These are phyloP conservation scores for Proliferodiscus dingleyae DNA, from an alignment of 2,329 filamentous ascomycete species.

Conservation along the genomic window DNA sequence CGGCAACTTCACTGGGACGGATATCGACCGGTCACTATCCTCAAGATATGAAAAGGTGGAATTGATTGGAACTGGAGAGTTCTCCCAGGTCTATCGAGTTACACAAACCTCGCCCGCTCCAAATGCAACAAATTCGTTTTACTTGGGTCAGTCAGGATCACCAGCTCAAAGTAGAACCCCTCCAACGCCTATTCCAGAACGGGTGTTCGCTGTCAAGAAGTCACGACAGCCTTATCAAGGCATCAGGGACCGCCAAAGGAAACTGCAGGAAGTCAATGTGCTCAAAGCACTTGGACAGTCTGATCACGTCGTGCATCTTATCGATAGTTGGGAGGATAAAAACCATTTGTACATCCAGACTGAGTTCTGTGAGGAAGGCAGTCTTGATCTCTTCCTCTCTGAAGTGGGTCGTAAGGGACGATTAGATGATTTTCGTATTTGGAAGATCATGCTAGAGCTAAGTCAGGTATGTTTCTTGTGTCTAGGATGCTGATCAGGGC, in stretches of 20 bases:
- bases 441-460: slow-evolving; percentile 92
- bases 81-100: slow-evolving; percentile 87
- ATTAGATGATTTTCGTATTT: slow-evolving; percentile 95
- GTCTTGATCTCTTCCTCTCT: slow-evolving; percentile 79
- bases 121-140: slow-evolving; percentile 38
- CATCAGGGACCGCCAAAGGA: slow-evolving; percentile 71
- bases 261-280: slow-evolving; percentile 78
- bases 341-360: slow-evolving; percentile 93
- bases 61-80: slow-evolving; percentile 80
- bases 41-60: slow-evolving; percentile 78
- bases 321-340: slow-evolving; percentile 83
- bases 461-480: slow-evolving; percentile 57
- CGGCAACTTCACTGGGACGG: slow-evolving; percentile 62
- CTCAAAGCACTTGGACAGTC: slow-evolving; percentile 71
- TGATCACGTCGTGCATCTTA: slow-evolving; percentile 80
- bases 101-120: slow-evolving; percentile 39
- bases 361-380: slow-evolving; percentile 93
- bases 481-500: not conserved
- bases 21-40: slow-evolving; percentile 70
- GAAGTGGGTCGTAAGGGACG: slow-evolving; percentile 77
- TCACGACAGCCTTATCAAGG: slow-evolving; percentile 76
- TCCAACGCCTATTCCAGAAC: slow-evolving; percentile 48
- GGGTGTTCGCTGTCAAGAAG: slow-evolving; percentile 91
- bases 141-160: slow-evolving; percentile 38
- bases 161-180: slow-evolving; percentile 46